These are phyloP conservation scores for Extremus antarcticus DNA, from an alignment of 495 filamentous ascomycete species.

Conservation along the genomic window DNA sequence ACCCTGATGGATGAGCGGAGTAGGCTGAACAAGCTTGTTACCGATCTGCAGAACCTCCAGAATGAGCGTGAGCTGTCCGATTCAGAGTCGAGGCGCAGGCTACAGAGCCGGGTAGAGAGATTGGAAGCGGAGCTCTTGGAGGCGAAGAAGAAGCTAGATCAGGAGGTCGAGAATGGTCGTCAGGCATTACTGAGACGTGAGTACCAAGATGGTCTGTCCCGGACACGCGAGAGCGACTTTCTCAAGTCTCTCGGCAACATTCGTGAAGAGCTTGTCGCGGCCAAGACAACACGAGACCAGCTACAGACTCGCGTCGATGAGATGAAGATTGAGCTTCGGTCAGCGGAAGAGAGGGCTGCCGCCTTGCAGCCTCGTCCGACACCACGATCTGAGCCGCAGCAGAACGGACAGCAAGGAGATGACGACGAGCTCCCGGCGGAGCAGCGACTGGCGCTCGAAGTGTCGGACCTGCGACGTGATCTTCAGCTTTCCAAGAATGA, in stretches of 20 bases:
- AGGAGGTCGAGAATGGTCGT: conserved; percentile 72
- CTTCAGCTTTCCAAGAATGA: conserved; percentile 66
- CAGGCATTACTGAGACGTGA: conserved; percentile 71
- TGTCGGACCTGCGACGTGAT: conserved; percentile 71
- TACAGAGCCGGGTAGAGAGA: conserved; percentile 64
- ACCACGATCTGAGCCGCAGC: conserved; percentile 36
- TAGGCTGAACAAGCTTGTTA: conserved; percentile 66
- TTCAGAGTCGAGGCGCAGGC: conserved; percentile 62
- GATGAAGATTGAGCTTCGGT: conserved; percentile 72
- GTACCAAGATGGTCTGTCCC: conserved; percentile 68
- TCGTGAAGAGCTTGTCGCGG: conserved; percentile 70
- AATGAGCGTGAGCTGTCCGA: conserved; percentile 86
- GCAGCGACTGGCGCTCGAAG: conserved; percentile 71
- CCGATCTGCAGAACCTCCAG: conserved; percentile 69
- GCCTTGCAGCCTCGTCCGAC: conserved; percentile 66
- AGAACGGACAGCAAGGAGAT: conserved; percentile 29
- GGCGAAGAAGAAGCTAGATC: conserved; percentile 72
- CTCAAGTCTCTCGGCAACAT: conserved; percentile 62
- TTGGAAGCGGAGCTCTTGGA: conserved; percentile 66
- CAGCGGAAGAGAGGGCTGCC: conserved; percentile 73
- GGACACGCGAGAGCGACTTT: conserved; percentile 64
- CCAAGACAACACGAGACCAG: conserved; percentile 78
- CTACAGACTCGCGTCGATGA: conserved; percentile 80
- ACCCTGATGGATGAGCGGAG: conserved; percentile 69
- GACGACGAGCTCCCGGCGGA: conserved; percentile 55